These are phyloP conservation scores for Russula foetens DNA, from an alignment of 768 basidiomycete species.

Conservation along the genomic window DNA sequence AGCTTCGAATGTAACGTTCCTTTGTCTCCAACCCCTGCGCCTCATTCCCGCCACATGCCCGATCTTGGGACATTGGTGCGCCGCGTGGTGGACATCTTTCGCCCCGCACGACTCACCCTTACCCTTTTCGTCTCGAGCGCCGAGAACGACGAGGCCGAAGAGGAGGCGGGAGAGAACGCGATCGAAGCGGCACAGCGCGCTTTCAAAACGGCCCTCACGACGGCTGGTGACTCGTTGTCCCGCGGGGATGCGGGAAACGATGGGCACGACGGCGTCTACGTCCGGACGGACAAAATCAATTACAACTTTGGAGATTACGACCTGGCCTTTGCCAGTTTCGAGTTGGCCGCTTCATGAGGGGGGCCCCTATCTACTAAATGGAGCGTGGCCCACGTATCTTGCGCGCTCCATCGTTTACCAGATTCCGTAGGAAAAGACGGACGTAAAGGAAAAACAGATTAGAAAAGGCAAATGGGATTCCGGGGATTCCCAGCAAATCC, in stretches of 20 bases:
- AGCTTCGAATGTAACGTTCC: constrained; percentile 99
- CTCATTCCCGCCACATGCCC: constrained; percentile 41
- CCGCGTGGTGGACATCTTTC: constrained; percentile 89
- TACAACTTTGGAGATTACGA: constrained; percentile 95
- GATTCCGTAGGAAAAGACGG: not conserved
- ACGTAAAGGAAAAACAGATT: not conserved
- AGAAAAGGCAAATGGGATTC: not conserved
- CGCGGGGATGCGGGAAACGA: constrained; percentile 1
- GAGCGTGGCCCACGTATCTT: not conserved
- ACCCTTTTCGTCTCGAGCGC: constrained; percentile 84
- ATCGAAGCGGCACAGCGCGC: constrained; percentile 68
- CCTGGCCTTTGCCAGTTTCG: constrained; percentile 84
- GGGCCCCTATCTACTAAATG: constrained; percentile 12
- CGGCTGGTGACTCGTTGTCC: constrained; percentile 4
- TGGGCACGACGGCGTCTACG: constrained; percentile 40
- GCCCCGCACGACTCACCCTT: constrained; percentile 75
- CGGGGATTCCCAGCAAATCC: constrained; percentile 6
- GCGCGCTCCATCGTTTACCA: too few relatives aligned
- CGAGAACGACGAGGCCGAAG: constrained; percentile 35
- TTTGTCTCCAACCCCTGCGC: constrained; percentile 34
- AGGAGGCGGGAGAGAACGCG: constrained; percentile 44
- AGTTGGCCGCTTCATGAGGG: constrained; percentile 30
- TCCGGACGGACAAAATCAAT: constrained; percentile 92
- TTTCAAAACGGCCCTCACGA: constrained; percentile 56
- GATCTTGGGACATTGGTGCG: constrained; percentile 75